Percentiles rank a stretch among this genome's conserved stretches.
phyloP scores from a whole-genome alignment of 208 protist genomes.

The Chromosphaera perkinsii region DNA sequence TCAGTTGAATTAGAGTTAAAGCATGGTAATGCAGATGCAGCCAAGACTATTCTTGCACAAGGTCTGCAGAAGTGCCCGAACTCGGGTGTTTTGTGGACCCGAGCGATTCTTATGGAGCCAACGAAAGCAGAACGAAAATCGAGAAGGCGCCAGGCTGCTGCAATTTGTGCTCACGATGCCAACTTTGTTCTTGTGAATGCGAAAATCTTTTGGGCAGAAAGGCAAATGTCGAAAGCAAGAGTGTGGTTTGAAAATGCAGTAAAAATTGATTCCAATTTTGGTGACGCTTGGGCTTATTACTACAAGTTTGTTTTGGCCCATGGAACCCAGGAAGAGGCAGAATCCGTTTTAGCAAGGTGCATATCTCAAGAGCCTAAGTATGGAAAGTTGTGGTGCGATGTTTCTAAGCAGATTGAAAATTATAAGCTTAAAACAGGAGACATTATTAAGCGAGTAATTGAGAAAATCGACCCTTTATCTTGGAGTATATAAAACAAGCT shows the following conservation, averaged over 20 bases:
- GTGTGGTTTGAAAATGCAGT: constrained; percentile 67
- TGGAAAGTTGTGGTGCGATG: constrained; percentile 59
- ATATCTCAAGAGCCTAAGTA: constrained; percentile 53
- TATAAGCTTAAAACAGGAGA: background rate
- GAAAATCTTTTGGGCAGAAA: constrained; percentile 68
- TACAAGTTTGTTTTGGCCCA: constrained; percentile 69
- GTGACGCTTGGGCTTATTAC: constrained; percentile 75
- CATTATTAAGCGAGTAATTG: background rate
- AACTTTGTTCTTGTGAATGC: no score
- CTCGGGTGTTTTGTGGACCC: constrained; percentile 75
- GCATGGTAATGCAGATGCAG: no score
- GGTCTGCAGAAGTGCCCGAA: constrained; percentile 67
- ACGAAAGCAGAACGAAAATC: no score
- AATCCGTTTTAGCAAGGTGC: constrained; percentile 47
- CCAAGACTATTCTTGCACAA: constrained; percentile 66
- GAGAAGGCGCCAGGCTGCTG: no score
- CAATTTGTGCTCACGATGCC: no score
- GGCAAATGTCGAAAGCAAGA: constrained; percentile 67
- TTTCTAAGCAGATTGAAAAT: constrained; percentile 54
- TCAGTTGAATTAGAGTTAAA: no score
- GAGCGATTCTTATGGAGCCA: constrained; percentile 65
- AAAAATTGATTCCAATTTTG: constrained; percentile 59
- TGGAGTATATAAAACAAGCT: no score
- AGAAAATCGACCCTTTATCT: constrained; percentile 1
- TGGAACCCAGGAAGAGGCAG: constrained; percentile 46